Evolutionary conservation across 2,329 filamentous ascomycete species (phyloP), one percentile per base, ranked within the genome.

Genomic region (Ophiostoma ips): DNA sequence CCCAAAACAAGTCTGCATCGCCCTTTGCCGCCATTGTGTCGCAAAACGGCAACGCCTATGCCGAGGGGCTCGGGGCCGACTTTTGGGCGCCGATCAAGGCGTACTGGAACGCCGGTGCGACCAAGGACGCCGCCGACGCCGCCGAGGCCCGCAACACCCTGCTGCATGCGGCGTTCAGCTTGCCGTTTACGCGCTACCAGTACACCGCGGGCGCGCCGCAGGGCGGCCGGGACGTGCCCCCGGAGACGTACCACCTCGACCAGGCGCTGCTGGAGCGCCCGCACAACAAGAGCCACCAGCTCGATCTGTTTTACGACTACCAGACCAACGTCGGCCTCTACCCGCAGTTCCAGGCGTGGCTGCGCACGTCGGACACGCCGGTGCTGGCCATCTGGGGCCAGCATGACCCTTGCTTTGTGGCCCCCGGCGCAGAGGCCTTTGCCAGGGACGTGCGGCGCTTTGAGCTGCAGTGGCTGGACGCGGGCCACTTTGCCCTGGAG

Each of bases 41-140:
- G 3, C 77, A 81, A 56, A 80, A 79, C 57, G 77, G 76, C 37
- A 82, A 81, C 55, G 76, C 76, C 13, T 81, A 80, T 56, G 63
- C 57, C 5, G 74, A 77, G 55, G 77, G 76, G 3, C 63, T 81
- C 5, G 69, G 69, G 13, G 56, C 59, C 18, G 58, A 61, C 1
- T 73, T 76, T 61, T 78, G 75, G 73, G 64, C 63, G 4, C 69
- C 71, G 0, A 54, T 77, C 28, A 57, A 63, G 46, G 59, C 63
- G 28, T 67, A 70, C 52, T 77, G 73, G 74, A 63, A 53, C 1
- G 65, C 63, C 3, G 58, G 63, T 13, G 65, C 63, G 4, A 57
- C 62, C 15, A 41, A 41, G 19, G 38, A 41, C 12, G 24, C 15
- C 21, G n/a, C 21, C 12, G 19, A 13, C 16, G n/a, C 21, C 5